A percentile compares a stretch with the other conserved stretches of the same genome.
phyloP scores from a whole-genome alignment of 73 alveolate genomes.

The Uronychia setigera region DNA sequence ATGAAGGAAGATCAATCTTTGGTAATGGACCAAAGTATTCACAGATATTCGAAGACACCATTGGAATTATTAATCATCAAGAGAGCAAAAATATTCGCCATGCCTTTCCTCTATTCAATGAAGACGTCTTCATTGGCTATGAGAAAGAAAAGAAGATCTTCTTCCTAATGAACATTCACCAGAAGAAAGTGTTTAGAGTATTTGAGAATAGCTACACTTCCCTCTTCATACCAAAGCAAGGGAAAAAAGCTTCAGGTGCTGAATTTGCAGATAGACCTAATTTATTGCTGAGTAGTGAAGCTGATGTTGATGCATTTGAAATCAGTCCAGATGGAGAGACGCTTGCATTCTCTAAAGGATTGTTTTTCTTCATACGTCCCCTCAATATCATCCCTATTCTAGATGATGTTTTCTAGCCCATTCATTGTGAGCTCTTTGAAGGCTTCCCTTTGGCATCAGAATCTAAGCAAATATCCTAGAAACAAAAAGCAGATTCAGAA shows the following conservation, averaged over 20 bases:
- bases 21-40: background rate
- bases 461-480: background rate
- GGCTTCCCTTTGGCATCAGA: background rate
- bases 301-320: background rate
- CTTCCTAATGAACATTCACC: background rate
- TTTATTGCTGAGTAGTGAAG: background rate
- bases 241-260: background rate
- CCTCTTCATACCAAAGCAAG: background rate
- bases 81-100: background rate
- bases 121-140: background rate
- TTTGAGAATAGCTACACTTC: background rate
- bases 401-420: background rate
- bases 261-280: background rate
- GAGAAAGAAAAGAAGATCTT: background rate
- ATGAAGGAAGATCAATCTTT: background rate
- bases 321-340: background rate
- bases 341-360: background rate
- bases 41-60: background rate
- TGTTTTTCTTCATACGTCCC: background rate
- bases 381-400: background rate
- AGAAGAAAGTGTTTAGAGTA: background rate
- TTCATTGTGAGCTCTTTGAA: background rate
- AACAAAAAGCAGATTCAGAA: background rate
- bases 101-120: background rate
- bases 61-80: background rate